Percentiles rank a stretch among this genome's conserved stretches.
Conservation (phyloP, 805 yeast genomes). For the Candida verbasci region DNA sequence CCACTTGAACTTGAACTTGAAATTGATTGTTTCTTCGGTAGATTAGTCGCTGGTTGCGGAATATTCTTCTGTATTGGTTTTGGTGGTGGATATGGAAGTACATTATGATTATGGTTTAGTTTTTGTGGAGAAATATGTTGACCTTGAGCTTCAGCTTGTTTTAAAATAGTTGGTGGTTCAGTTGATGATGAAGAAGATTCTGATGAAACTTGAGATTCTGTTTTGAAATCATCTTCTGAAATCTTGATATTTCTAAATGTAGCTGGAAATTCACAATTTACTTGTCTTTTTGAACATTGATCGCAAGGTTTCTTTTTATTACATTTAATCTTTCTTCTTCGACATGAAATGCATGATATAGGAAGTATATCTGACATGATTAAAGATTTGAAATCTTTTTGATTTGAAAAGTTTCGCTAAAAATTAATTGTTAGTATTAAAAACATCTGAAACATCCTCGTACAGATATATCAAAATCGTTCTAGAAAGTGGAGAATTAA, state of each 20-base stretch:
- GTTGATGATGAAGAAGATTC: background rate
- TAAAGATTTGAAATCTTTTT: too few species aligned
- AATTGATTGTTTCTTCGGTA: background rate
- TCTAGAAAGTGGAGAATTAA: too few species aligned
- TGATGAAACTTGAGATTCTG: background rate
- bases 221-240: conserved; percentile 14
- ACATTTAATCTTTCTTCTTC: conserved; percentile 33
- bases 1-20: background rate
- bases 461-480: too few species aligned
- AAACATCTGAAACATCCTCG: too few species aligned
- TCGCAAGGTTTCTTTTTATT: conserved; percentile 36
- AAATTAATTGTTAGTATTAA: too few species aligned
- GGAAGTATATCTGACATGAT: conserved; percentile 18
- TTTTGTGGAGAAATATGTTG: background rate
- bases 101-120: background rate
- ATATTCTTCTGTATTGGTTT: background rate
- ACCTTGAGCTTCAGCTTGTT: background rate
- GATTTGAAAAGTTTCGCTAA: too few species aligned
- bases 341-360: conserved; percentile 33
- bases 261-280: conserved; percentile 43
- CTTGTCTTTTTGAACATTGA: conserved; percentile 33
- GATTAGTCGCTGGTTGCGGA: background rate
- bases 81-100: background rate
- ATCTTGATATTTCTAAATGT: conserved; percentile 43
- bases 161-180: background rate